Evolutionary conservation across 305 asterid genomes (phyloP), one percentile per base, ranked within the genome.

Genomic region (Rubia occidens): DNA sequence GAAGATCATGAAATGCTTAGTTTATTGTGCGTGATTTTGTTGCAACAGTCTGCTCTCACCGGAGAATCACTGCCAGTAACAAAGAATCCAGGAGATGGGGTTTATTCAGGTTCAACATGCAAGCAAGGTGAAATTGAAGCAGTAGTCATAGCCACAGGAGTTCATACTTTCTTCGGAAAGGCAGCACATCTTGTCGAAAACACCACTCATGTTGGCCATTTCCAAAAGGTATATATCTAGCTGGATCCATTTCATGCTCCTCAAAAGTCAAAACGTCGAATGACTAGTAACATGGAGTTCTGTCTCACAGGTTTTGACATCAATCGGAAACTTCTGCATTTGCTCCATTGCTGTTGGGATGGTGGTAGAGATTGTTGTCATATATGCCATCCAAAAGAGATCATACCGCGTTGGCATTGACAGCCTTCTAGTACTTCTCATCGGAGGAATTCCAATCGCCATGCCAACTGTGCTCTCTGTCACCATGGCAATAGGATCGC

Each of bases 381-480:
- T 64, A 68, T 74, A 53, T 24, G 69, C 74, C 21, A 64, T 75
- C 29, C 74, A 69, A 69, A 35, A 39, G 60, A 42, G 74, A 32
- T 8, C 56, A 24, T 69, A 75, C 2, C 61, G 71, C 21, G 35
- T 47, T 40, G 78, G 78, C 18, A 75, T 69, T 1, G 71, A 63
- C 39, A 75, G 69, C 60, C 67, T 75, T 69, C 74, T 75, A 56
- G 74, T 75, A 53, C 78, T 75, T 59, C 74, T 74, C 67, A 75
- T 75, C 59, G 74, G 74, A 15, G 74, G 78, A 26, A 75, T 75
- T 70, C 78, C 78, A 13, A 42, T 69, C 24, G 78, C 62, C 55
- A 75, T 75, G 67, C 78, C 78, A 15, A 15, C 70, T 2, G 59
- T 56, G 10, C 60, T 62, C 11, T 69, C 69, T 14, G 67, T 69